Base-by-base conservation (phyloP, 2,329 filamentous ascomycete species). In the Exophiala alcalophila region DNA sequence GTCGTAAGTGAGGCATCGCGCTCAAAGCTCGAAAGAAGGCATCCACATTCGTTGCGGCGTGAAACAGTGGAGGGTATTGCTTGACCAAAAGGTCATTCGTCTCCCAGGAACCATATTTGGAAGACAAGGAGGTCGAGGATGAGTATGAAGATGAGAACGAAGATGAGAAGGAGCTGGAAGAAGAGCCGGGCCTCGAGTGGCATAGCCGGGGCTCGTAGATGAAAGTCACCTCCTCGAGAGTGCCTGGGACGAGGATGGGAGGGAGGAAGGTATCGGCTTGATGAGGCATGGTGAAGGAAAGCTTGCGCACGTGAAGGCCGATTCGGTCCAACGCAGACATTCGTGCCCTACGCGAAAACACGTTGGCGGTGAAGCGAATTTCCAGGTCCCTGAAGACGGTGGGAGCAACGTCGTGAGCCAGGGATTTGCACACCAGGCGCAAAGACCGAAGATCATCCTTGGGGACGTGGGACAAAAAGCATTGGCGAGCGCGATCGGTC, bases 41-140 rank as follows among this genome's bases (percentile, higher is more conserved):
- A 4, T 85, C 78, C 5, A 94, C 83, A 60, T 95, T 92, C 48
- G 86, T 91, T 5, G 89, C 86, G 5, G 88, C 86, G 60, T 95
- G 89, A 67, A 94, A 94, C 2, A 94, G 69, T 4, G 89, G 86
- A 38, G 87, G 86, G 59, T 94, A 94, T 66, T 94, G 88, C 60
- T 87, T 81, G 10, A 87, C 86, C 48, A 94, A 73, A 45, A 94
- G 76, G 59, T 91, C 84, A 49, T 83, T 88, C 58, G 92, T 79
- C 57, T 87, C 84, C 56, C 77, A 74, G 61, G 82, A 86, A 54
- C 84, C 86, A 62, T 94, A 94, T 66, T 87, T 91, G 37, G 84
- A 84, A 21, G 54, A 37, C n/a, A 40, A 81, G 59, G 72, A 51
- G 77, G 38, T 32, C 10, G 41, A 38, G n/a, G n/a, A n/a, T n/a